These are phyloP conservation scores for Colletotrichum eremochloae DNA, from an alignment of 2,329 filamentous ascomycete genomes.

Conservation along the genomic window DNA sequence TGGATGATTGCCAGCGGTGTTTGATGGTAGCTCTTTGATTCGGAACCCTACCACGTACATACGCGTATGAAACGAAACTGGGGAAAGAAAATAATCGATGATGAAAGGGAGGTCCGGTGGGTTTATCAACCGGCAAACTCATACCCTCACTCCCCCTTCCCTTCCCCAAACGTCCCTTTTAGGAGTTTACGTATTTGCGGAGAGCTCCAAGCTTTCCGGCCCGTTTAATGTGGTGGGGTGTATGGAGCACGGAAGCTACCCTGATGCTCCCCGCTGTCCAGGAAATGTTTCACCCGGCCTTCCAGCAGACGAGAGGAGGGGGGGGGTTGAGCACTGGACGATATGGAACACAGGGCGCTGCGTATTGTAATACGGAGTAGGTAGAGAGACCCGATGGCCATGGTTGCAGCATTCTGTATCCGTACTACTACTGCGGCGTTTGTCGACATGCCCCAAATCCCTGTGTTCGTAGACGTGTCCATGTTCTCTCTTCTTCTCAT, in stretches of 20 bases:
- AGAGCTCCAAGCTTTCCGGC: conserved; percentile 23
- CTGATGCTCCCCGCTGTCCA: conserved; percentile 25
- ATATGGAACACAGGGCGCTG: conserved; percentile 6
- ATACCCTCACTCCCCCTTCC: not conserved
- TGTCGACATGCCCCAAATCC: not conserved
- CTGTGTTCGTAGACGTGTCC: not conserved
- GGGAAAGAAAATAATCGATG: not conserved
- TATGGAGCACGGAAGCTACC: conserved; percentile 14
- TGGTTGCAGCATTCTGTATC: not conserved
- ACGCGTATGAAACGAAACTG: conserved; percentile 2
- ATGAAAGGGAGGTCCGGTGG: conserved; percentile 11
- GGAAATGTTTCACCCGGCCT: conserved; percentile 27
- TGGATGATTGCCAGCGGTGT: not conserved
- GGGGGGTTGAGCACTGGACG: too few species aligned
- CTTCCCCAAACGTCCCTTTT: conserved; percentile 6
- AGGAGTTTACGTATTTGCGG: not conserved
- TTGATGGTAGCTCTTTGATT: conserved; percentile 2
- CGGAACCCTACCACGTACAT: not conserved
- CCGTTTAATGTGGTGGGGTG: conserved; percentile 19
- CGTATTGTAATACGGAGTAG: not conserved
- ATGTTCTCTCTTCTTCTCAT: not conserved
- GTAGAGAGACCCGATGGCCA: not conserved
- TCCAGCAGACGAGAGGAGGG: not conserved
- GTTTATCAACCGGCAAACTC: conserved; percentile 22
- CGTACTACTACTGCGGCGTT: not conserved